Base-by-base conservation (phyloP, 83 land plant genomes). In the Picea abies region DNA sequence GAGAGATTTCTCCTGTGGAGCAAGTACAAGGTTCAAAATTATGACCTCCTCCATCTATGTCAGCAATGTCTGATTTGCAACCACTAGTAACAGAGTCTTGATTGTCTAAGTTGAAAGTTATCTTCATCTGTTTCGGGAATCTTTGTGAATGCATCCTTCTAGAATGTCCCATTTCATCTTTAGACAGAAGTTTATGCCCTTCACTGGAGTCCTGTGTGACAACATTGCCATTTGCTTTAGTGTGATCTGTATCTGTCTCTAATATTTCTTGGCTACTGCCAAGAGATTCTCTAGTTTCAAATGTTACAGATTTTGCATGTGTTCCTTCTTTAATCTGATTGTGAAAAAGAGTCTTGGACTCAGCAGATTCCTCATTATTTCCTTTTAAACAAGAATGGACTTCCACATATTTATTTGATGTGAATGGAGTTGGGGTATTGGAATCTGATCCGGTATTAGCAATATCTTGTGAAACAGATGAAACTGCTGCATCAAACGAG, bases 401-500 rank as follows among this genome's bases (percentile, higher is more conserved):
- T 56, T 56, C 58, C 14, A 12, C 58, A 56, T 56, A 56, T 56
- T 56, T 56, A 12, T 56, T 56, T 56, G 58, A 56, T 12, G 15
- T 11, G 58, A 11, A 0, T 11, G 58, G 58, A 73, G 58, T 73
- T 22, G 25, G 25, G 58, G 20, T 44, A 67, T 56, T 25, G 23
- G 83, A 52, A 52, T 44, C 78, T 17, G 25, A 41, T 20, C 25
- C 39, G 32, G 61, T 70, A 23, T 70, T 60, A 71, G 14, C 52
- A 14, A 26, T 44, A 44, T 81, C 83, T 56, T 69, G 83, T 66
- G 83, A 81, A 37, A 81, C 83, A 5, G 83, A 81, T 81, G 75
- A 52, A 17, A 81, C 41, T 26, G 83, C 83, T 49, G 76, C 83
- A 81, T 81, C 83, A 81, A 81, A 81, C 10, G 83, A 81, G 20